phyloP scores from a whole-genome alignment of 805 yeast species.

The Candida corydali region DNA sequence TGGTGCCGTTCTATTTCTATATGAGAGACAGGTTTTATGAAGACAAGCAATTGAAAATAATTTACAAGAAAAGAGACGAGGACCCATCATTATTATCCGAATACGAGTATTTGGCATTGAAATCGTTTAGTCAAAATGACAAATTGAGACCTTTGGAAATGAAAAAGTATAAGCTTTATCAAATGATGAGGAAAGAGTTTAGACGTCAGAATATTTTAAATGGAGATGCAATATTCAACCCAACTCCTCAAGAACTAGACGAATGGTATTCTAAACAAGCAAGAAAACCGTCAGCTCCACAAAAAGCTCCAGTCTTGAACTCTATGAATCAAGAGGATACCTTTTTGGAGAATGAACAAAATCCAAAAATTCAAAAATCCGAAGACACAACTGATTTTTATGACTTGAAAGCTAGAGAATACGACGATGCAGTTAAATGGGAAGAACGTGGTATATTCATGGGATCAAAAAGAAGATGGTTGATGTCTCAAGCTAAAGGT shows the following conservation, averaged over 20 bases:
- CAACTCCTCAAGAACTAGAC: conserved; percentile 38
- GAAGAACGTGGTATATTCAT: conserved; percentile 62
- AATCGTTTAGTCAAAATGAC: conserved; percentile 50
- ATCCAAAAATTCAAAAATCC: conserved; percentile 54
- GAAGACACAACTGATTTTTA: conserved; percentile 80
- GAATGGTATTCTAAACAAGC: conserved; percentile 38
- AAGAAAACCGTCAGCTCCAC: conserved; percentile 7
- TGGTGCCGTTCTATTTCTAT: conserved; percentile 57
- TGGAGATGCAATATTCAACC: conserved; percentile 32
- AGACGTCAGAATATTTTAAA: conserved; percentile 34
- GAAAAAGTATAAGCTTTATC: conserved; percentile 56
- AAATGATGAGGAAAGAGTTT: conserved; percentile 46
- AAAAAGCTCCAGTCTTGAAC: conserved; percentile 17
- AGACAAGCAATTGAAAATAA: conserved; percentile 54
- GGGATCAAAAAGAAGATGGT: conserved; percentile 69
- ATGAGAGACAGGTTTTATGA: conserved; percentile 63
- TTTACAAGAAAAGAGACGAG: conserved; percentile 30
- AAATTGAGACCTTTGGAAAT: conserved; percentile 61
- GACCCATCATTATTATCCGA: conserved; percentile 47
- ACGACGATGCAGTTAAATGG: conserved; percentile 74
- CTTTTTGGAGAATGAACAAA: conserved; percentile 22
- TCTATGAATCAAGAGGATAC: conserved; percentile 12
- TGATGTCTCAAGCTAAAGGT: conserved; percentile 74
- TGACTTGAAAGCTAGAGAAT: conserved; percentile 71
- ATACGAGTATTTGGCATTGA: conserved; percentile 59